Evolutionary conservation across 1,284 basidiomycete genomes (phyloP).

Genomic region (Vanrija sp.): DNA sequence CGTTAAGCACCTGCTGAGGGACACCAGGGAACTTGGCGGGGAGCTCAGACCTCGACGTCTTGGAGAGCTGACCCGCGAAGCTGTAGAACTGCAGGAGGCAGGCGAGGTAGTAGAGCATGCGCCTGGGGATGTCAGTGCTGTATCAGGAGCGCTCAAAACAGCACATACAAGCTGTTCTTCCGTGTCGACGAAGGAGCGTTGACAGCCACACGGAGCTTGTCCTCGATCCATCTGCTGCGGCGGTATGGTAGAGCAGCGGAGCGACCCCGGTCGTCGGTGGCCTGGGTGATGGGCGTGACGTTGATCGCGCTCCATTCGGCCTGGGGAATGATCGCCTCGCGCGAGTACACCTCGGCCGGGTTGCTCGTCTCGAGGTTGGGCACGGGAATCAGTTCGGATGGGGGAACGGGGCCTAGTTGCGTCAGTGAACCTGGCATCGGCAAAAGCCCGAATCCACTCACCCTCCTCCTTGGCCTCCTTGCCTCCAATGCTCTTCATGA

Average conservation of each 20-base stretch:
- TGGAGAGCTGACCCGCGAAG: slow-evolving; percentile 34
- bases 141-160: too few species aligned
- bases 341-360: slow-evolving; percentile 68
- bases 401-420: slow-evolving; percentile 14
- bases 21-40: slow-evolving; percentile 59
- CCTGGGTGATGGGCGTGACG: slow-evolving; percentile 54
- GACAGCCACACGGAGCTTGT: slow-evolving; percentile 33
- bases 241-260: slow-evolving; percentile 59
- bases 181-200: slow-evolving; percentile 20
- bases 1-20: slow-evolving; percentile 65
- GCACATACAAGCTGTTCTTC: slow-evolving; percentile 58
- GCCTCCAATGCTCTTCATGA: slow-evolving; percentile 72
- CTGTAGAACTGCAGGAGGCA: slow-evolving; percentile 67
- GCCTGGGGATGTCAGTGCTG: slow-evolving; percentile 52
- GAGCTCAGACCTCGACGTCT: slow-evolving; percentile 32
- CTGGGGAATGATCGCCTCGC: slow-evolving; percentile 70
- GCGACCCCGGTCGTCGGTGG: slow-evolving; percentile 57
- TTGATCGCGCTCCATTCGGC: slow-evolving; percentile 55
- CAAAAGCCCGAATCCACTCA: background rate
- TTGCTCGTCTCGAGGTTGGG: slow-evolving; percentile 63
- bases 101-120: slow-evolving; percentile 72
- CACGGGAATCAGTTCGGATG: slow-evolving; percentile 60
- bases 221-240: slow-evolving; percentile 62
- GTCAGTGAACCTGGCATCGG: background rate
- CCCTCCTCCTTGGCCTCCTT: slow-evolving; percentile 52